These are phyloP conservation scores for Silene uniflora DNA, from an alignment of 148 eudicot species.

Conservation along the genomic window DNA sequence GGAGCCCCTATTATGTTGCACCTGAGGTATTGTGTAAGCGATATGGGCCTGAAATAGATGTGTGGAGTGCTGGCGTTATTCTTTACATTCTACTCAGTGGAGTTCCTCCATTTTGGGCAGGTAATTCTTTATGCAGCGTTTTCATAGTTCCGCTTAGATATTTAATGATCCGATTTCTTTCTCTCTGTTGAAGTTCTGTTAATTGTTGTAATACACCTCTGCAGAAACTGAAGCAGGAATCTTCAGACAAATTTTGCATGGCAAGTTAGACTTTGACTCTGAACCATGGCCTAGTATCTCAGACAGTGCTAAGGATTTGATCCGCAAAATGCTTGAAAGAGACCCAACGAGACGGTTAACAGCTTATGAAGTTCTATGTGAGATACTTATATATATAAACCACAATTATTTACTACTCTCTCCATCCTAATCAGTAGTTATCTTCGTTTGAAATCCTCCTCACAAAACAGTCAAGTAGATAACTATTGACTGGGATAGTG, in stretches of 20 bases:
- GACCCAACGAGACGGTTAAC: slow-evolving; percentile 54
- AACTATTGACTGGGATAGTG: no score
- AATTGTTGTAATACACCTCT: not conserved
- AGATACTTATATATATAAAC: slow-evolving; percentile 22
- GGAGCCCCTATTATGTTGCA: slow-evolving; percentile 82
- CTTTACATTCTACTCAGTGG: slow-evolving; percentile 71
- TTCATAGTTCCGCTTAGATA: slow-evolving; percentile 4
- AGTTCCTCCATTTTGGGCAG: slow-evolving; percentile 82
- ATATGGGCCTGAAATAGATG: slow-evolving; percentile 77
- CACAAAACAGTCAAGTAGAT: no score
- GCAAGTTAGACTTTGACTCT: slow-evolving; percentile 66
- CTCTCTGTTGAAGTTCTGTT: not conserved
- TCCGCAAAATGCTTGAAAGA: slow-evolving; percentile 66
- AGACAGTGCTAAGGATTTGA: slow-evolving; percentile 68
- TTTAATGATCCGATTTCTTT: not conserved
- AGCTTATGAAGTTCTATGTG: slow-evolving; percentile 73
- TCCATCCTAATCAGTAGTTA: no score
- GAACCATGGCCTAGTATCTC: slow-evolving; percentile 80
- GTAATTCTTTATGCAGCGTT: slow-evolving; percentile 24
- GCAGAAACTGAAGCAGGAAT: slow-evolving; percentile 80
- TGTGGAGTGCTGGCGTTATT: slow-evolving; percentile 86
- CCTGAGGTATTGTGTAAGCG: slow-evolving; percentile 74
- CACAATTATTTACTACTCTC: not conserved
- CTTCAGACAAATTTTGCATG: slow-evolving; percentile 66
- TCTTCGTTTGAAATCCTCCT: no score